A percentile compares a stretch with the other conserved stretches of the same genome.
These are phyloP conservation scores for Lecanicillium sp. DNA, from an alignment of 2,329 filamentous ascomycete genomes.

Conservation along the genomic window DNA sequence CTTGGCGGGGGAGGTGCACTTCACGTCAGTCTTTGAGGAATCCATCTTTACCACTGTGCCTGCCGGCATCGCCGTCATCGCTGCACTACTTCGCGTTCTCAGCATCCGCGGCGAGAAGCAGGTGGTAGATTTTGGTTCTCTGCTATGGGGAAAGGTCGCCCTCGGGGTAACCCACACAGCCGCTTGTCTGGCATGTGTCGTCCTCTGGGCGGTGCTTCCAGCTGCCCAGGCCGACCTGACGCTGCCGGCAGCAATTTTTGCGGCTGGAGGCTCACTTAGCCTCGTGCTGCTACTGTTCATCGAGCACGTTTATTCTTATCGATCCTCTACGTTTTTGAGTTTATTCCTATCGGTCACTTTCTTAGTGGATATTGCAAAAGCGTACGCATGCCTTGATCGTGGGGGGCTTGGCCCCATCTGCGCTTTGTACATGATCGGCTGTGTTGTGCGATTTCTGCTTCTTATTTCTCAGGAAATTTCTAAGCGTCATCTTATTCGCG, in stretches of 20 bases:
- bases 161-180: accelerated
- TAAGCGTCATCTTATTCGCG: not conserved
- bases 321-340: conserved; percentile 24
- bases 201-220: conserved; percentile 18
- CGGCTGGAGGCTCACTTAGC: conserved; percentile 17
- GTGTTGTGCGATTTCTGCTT: conserved; percentile 28
- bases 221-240: conserved; percentile 15
- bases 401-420: conserved; percentile 15
- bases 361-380: conserved; percentile 24
- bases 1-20: conserved; percentile 5
- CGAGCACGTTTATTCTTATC: conserved; percentile 23
- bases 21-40: conserved; percentile 6
- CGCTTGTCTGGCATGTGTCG: conserved; percentile 17
- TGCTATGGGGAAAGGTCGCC: conserved; percentile 18
- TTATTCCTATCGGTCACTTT: conserved; percentile 23
- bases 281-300: conserved; percentile 21
- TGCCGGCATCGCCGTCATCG: conserved; percentile 9
- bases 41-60: conserved; percentile 7
- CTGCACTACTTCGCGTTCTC: no score
- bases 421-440: conserved; percentile 16
- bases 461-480: no score
- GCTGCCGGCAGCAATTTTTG: conserved; percentile 19
- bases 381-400: conserved; percentile 26
- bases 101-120: no score
- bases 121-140: no score